Evolutionary conservation across 1,284 basidiomycete genomes (phyloP).

Genomic region (Ustilago xerochloae): DNA sequence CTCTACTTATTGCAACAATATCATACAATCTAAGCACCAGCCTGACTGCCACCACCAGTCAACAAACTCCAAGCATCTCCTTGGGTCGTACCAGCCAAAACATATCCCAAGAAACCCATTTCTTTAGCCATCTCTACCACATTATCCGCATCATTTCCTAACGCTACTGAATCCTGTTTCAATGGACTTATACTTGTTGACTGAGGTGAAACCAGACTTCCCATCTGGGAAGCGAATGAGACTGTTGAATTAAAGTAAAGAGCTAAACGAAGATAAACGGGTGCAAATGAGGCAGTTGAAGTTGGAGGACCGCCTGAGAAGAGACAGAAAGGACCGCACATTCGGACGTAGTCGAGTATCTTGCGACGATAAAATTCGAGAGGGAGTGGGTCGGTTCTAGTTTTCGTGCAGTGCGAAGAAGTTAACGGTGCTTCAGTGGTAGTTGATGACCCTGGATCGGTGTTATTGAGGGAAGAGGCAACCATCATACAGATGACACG

Average conservation of each 20-base stretch:
- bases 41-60: too few species aligned
- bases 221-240: slow-evolving; percentile 16
- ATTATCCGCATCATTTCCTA: slow-evolving; percentile 31
- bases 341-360: slow-evolving; percentile 43
- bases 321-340: slow-evolving; percentile 41
- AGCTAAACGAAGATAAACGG: slow-evolving; percentile 33
- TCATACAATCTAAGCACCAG: background rate
- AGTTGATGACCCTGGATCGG: background rate
- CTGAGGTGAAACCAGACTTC: slow-evolving; percentile 25
- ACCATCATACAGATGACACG: slow-evolving; percentile 31
- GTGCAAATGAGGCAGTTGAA: slow-evolving; percentile 14
- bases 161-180: slow-evolving; percentile 8
- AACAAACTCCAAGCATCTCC: slow-evolving; percentile 26
- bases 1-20: background rate
- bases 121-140: slow-evolving; percentile 25
- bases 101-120: slow-evolving; percentile 34
- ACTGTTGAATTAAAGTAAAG: slow-evolving; percentile 39
- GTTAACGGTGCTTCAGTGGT: too few species aligned
- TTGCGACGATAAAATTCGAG: slow-evolving; percentile 46
- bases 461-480: background rate
- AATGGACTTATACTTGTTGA: slow-evolving; percentile 1
- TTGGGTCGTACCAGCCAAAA: slow-evolving; percentile 24
- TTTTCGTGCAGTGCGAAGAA: background rate
- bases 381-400: slow-evolving; percentile 4
- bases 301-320: slow-evolving; percentile 30